Evolutionary conservation across 768 basidiomycete species (phyloP).

Genomic region (Lyophyllum decastes): DNA sequence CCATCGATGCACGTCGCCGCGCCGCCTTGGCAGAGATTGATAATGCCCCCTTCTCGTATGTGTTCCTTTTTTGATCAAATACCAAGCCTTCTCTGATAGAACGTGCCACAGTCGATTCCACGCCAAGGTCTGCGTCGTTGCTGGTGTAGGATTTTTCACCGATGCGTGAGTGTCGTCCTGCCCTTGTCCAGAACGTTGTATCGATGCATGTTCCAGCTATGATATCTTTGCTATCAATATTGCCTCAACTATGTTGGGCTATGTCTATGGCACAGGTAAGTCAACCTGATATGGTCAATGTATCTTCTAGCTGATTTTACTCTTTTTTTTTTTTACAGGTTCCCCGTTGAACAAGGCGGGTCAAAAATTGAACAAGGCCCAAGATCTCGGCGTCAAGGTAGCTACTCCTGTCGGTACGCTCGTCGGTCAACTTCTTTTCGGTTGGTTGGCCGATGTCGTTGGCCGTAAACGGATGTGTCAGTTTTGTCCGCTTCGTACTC

Average conservation of each 20-base stretch:
- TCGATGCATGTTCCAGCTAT: slow-evolving; percentile 41
- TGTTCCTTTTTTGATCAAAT: slow-evolving; percentile 5
- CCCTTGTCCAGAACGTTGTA: neutral
- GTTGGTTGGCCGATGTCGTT: slow-evolving; percentile 75
- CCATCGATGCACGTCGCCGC: slow-evolving; percentile 71
- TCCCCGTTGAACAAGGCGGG: slow-evolving; percentile 20
- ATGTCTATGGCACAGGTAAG: slow-evolving; percentile 61
- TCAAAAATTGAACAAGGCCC: slow-evolving; percentile 52
- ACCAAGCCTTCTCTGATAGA: slow-evolving; percentile 1
- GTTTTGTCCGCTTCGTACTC: slow-evolving; percentile 21
- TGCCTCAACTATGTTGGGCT: slow-evolving; percentile 80
- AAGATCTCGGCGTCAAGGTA: slow-evolving; percentile 77
- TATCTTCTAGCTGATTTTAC: neutral
- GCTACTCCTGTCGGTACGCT: slow-evolving; percentile 78
- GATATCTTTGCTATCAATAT: slow-evolving; percentile 93
- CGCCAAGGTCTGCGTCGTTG: slow-evolving; percentile 67
- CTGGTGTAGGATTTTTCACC: slow-evolving; percentile 91
- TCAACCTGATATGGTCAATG: neutral
- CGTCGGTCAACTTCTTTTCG: slow-evolving; percentile 75
- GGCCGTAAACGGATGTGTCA: slow-evolving; percentile 82
- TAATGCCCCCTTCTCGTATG: slow-evolving; percentile 82
- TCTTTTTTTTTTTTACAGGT: slow-evolving; percentile 10
- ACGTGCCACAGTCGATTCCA: slow-evolving; percentile 71
- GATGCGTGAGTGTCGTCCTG: slow-evolving; percentile 55
- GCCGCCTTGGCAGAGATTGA: slow-evolving; percentile 86